Base-by-base conservation (phyloP, 164 flowering plant genomes). In the Magnolia sinica region DNA sequence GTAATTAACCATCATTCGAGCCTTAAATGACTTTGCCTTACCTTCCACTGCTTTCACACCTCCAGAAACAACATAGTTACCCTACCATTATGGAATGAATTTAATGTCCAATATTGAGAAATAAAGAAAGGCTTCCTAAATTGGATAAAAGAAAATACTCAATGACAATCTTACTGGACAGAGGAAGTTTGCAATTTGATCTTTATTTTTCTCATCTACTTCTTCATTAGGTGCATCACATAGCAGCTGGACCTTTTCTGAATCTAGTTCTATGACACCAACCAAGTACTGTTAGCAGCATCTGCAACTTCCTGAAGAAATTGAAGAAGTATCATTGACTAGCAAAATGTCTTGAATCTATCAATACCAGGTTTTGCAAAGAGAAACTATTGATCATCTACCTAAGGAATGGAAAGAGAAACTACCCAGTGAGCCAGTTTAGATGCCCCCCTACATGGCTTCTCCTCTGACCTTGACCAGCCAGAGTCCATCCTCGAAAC, bases 1-100 rank as follows among this genome's bases (percentile, higher is more conserved):
- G 27, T 58, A 49, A 74, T 73, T 82, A 86, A 96, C 99, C 78
- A 97, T 89, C 99, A 96, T 94, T 78, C 99, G 89, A 81, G 98
- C 98, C 83, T 96, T 94, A 81, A 96, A 96, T 19, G 96, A 94
- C 83, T 96, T 94, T 71, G 98, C 99, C 81, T 92, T 96, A 72
- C 97, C 97, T 86, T 96, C 98, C 37, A 96, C 89, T 11, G 91
- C 95, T 90, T 90, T 91, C 14, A 92, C 72, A 49, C 99, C 99
- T 55, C 99, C 98, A 81, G 99, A 96, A 69, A 96, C 98, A 11
- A 97, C 99, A 87, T 96, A 96, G 69, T 96, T 96, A 16, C 99
- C 99, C 98, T 94, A 73, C 50, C 73, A 80, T 61, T 50, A 76
- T 22, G 49, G 45, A 68, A 50, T 18, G 7, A 8, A 49, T 37